Base-by-base conservation (phyloP, 2,329 filamentous ascomycete genomes). In the Curvularia spicifera region DNA sequence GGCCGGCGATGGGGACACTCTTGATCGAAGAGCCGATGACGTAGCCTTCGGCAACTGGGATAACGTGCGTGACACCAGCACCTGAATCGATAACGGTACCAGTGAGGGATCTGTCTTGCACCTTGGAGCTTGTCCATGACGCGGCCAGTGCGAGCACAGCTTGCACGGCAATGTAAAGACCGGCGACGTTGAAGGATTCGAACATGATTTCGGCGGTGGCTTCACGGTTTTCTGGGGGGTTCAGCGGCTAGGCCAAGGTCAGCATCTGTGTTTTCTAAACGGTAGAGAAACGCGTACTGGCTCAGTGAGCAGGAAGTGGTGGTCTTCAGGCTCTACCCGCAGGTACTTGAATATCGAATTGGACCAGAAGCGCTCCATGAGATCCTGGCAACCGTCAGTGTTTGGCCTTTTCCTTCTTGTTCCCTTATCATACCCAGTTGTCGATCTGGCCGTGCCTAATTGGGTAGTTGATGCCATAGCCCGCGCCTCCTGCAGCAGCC, bases 341-440 rank as follows among this genome's bases (percentile, higher is more conserved):
- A 99, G 86, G 76, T 99, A 99, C 79, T 99, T 99, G 87, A 99
- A 99, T 81, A 99, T 99, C 64, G 95, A 99, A 82, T 98, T 98
- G 68, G 96, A 98, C 95, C 95, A 99, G 82, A 98, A 99, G 64
- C 95, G 89, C 80, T 99, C 95, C 95, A 99, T 99, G 73, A 97
- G 91, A 80, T 99, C 95, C 91, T 95, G 53, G 61, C 31, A 45
- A 37, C 15, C 39, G 56, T 73, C 47, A 71, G 65, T 48, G 60
- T 37, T 18, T n/a, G 26, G 13, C 18, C 6, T 5, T 2, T 9
- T 29, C 45, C 39, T 24, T 15, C 5, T 22, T 31, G 7, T 42
- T 12, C 26, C 15, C 20, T 42, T 37, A 20, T 13, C 86, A 56
- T 83, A 95, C 91, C 95, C 95, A 99, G 77, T 99, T 98, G 82